phyloP scores from a whole-genome alignment of 768 basidiomycete genomes.

The Rhizopogon sp. region DNA sequence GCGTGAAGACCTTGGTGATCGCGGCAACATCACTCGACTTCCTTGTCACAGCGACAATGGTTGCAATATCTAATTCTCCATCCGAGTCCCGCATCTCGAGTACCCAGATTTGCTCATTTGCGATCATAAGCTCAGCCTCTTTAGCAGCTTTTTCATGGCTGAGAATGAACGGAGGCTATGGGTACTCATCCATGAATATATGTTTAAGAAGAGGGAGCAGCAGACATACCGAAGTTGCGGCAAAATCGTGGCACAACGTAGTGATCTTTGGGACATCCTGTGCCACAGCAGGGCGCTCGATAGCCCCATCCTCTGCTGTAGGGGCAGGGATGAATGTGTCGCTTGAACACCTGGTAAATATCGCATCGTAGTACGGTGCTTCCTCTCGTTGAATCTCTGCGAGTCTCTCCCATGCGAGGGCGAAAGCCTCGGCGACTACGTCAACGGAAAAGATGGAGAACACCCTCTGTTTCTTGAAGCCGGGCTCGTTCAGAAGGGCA shows the following conservation, averaged over 20 bases:
- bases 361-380: slow-evolving; percentile 48
- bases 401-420: slow-evolving; percentile 37
- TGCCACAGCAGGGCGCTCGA: slow-evolving; percentile 32
- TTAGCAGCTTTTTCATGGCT: slow-evolving; percentile 30
- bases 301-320: slow-evolving; percentile 28
- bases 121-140: slow-evolving; percentile 44
- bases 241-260: slow-evolving; percentile 45
- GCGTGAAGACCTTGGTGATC: slow-evolving; percentile 57
- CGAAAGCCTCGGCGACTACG: slow-evolving; percentile 36
- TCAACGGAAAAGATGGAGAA: slow-evolving; percentile 63
- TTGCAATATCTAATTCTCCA: slow-evolving; percentile 25
- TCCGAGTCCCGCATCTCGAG: slow-evolving; percentile 35
- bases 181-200: slow-evolving; percentile 21
- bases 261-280: slow-evolving; percentile 37
- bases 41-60: slow-evolving; percentile 56
- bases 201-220: not conserved
- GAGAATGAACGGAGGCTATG: slow-evolving; percentile 35
- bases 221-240: slow-evolving; percentile 43
- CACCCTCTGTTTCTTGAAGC: slow-evolving; percentile 33
- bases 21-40: slow-evolving; percentile 43
- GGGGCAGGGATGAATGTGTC: slow-evolving; percentile 28
- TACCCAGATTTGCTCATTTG: slow-evolving; percentile 47
- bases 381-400: slow-evolving; percentile 33
- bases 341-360: slow-evolving; percentile 38
- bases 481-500: slow-evolving; percentile 21